Percentiles rank a stretch among this genome's conserved stretches.
Conservation (phyloP, 2,329 filamentous ascomycete species). For the Colletotrichum salicis region DNA sequence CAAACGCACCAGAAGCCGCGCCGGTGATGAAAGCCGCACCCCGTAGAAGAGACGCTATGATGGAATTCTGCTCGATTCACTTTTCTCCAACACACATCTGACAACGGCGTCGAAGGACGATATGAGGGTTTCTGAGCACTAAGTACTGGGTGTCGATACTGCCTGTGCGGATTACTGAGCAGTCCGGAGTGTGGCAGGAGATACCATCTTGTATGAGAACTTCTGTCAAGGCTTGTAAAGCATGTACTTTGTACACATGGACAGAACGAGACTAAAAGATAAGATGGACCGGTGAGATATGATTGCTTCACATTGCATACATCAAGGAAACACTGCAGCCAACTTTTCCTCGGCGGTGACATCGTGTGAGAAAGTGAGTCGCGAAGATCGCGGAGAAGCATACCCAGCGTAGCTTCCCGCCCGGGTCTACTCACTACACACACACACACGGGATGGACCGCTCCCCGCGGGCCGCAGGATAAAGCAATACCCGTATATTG, state of each 20-base stretch:
- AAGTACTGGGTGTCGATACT: no score
- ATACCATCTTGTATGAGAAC: no score
- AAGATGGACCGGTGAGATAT: neutral
- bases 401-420: neutral
- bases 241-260: no score
- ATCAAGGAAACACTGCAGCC: neutral
- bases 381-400: neutral
- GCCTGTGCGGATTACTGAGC: no score
- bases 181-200: no score
- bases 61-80: neutral
- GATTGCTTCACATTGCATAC: neutral
- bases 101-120: neutral
- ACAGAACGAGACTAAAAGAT: neutral
- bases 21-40: slow-evolving; percentile 61
- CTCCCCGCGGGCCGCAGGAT: neutral
- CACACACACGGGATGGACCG: neutral
- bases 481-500: neutral
- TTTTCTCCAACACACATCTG: neutral
- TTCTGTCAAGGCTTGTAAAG: no score
- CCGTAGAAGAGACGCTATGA: slow-evolving; percentile 52
- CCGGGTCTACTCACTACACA: neutral
- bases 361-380: neutral
- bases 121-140: neutral
- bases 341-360: neutral
- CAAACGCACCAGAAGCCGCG: slow-evolving; percentile 53